Evolutionary conservation across 441 rosid species (phyloP).

Genomic region (Syzygium malaccense): DNA sequence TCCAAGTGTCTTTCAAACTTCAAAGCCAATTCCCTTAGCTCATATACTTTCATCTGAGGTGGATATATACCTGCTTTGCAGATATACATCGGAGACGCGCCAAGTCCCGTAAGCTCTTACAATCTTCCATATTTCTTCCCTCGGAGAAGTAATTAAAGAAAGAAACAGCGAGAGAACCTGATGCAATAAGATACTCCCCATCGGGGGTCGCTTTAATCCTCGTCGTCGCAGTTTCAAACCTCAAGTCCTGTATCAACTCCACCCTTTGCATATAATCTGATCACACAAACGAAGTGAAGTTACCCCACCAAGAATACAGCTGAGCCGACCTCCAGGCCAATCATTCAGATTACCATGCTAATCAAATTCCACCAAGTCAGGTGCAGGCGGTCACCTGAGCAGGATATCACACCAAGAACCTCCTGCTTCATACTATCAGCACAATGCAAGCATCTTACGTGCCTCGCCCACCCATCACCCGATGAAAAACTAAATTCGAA

Average conservation of each 20-base stretch:
- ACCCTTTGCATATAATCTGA: constrained; percentile 35
- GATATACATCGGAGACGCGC: background rate
- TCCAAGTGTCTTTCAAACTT: constrained; percentile 89
- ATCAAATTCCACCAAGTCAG: background rate
- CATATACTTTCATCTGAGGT: constrained; percentile 86
- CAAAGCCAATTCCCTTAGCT: constrained; percentile 59
- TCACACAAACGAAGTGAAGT: background rate
- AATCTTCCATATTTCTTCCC: background rate
- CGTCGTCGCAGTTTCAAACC: constrained; percentile 73
- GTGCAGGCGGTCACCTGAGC: background rate
- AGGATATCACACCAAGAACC: background rate
- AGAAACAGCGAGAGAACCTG: constrained; percentile 29
- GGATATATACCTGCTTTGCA: constrained; percentile 65
- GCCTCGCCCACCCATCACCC: background rate
- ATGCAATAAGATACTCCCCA: constrained; percentile 73
- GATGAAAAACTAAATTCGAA: background rate
- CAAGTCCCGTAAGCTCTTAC: background rate
- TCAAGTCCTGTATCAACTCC: constrained; percentile 68
- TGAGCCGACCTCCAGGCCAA: background rate
- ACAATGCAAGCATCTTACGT: background rate
- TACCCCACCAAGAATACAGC: background rate
- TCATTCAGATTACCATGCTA: background rate
- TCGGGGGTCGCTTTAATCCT: constrained; percentile 75
- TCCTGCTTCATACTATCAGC: background rate
- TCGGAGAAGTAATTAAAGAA: background rate